Conservation (phyloP, 2,329 filamentous ascomycete genomes). For the Fusarium sp. region DNA sequence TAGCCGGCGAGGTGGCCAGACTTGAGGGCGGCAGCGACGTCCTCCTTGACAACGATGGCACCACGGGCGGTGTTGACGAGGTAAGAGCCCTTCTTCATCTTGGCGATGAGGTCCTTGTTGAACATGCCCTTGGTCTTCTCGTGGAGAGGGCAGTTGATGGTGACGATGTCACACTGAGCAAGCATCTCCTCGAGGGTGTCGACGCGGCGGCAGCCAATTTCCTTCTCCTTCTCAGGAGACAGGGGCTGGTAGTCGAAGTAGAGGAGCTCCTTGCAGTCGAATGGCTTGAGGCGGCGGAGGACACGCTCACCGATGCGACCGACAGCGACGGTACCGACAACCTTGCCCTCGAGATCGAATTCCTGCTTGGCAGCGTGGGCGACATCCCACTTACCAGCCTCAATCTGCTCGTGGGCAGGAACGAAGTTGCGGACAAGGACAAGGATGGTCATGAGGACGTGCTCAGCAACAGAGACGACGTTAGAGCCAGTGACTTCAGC, state of each 20-base stretch:
- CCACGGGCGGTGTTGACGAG: constrained; percentile 98
- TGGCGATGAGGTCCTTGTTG: constrained; percentile 97
- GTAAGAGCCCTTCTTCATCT: constrained; percentile 99
- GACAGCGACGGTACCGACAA: constrained; percentile 96
- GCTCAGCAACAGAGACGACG: constrained; percentile 98
- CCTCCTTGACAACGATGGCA: constrained; percentile 99
- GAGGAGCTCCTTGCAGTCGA: constrained; percentile 99
- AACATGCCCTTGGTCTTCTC: constrained; percentile 97
- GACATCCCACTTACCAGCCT: constrained; percentile 92
- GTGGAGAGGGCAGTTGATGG: constrained; percentile 99
- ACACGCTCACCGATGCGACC: constrained; percentile 99
- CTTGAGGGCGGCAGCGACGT: constrained; percentile 94
- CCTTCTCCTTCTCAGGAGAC: constrained; percentile 84
- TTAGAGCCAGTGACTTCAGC: constrained; percentile 98
- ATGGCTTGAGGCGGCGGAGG: constrained; percentile 92
- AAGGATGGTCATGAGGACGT: constrained; percentile 99
- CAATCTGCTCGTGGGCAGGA: constrained; percentile 94
- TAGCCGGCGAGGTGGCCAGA: constrained; percentile 91
- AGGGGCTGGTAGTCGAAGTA: constrained; percentile 99
- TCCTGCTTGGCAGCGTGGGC: constrained; percentile 98
- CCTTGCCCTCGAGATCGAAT: constrained; percentile 97
- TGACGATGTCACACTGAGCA: constrained; percentile 94
- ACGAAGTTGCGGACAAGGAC: constrained; percentile 97
- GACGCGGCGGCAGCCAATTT: constrained; percentile 94
- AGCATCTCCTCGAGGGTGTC: constrained; percentile 93